Conservation (phyloP, 129 eudicot species). For the Ambrosia artemisiifolia region DNA sequence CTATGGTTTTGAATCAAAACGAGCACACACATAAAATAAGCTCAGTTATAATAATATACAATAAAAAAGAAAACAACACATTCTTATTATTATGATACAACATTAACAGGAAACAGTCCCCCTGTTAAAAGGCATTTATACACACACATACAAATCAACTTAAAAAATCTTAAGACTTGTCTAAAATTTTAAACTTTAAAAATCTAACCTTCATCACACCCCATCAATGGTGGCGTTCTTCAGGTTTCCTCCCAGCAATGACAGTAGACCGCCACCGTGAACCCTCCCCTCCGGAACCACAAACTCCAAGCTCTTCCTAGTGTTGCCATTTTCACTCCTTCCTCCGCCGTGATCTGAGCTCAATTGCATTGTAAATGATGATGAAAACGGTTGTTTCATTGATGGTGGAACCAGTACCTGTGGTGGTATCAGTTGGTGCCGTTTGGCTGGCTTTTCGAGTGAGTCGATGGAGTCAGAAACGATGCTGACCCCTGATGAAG, state of each 20-base stretch:
- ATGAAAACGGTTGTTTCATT: conserved; percentile 65
- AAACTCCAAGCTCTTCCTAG: conserved; percentile 34
- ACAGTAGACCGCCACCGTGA: conserved; percentile 81
- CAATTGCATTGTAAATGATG: conserved; percentile 32
- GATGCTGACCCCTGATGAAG: conserved; percentile 56
- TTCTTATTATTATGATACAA: conserved; percentile 21
- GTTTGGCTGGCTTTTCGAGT: conserved; percentile 49
- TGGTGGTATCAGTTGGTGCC: conserved; percentile 71
- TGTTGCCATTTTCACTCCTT: not conserved
- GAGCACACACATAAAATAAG: conserved; percentile 21
- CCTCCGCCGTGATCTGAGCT: conserved; percentile 27
- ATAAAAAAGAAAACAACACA: conserved; percentile 7
- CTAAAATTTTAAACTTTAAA: not conserved
- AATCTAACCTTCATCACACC: conserved; percentile 35
- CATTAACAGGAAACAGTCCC: conserved; percentile 15
- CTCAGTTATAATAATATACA: conserved; percentile 2
- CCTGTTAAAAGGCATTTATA: conserved; percentile 19
- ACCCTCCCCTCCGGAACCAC: conserved; percentile 86
- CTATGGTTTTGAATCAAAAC: not conserved
- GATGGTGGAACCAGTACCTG: conserved; percentile 90
- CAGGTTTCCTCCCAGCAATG: conserved; percentile 67
- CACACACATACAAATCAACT: conserved; percentile 17
- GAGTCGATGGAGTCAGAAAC: conserved; percentile 61
- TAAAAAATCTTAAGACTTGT: conserved; percentile 12
- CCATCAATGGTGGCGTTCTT: conserved; percentile 52